A percentile compares a stretch with the other conserved stretches of the same genome.
Conservation (phyloP, 2,329 filamentous ascomycete genomes). For the Paraphoma chrysanthemicola region DNA sequence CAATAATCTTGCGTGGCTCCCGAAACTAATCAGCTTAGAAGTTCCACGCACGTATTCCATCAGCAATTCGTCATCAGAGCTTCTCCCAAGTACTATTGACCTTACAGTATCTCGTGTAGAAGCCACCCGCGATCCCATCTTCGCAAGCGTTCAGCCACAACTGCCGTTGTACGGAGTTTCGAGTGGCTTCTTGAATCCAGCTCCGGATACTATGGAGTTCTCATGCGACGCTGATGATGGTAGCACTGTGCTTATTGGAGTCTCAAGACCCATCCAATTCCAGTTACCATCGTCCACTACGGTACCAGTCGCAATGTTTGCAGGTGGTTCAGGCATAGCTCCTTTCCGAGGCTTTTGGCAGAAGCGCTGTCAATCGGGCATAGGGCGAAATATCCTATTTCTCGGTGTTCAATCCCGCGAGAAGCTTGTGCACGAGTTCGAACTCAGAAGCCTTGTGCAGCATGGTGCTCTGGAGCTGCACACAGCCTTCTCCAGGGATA, state of each 20-base stretch:
- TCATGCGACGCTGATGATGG: conserved; percentile 45
- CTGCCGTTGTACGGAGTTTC: conserved; percentile 55
- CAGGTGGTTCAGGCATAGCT: conserved; percentile 62
- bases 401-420: conserved; percentile 61
- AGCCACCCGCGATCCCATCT: conserved; percentile 16
- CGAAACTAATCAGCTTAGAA: conserved; percentile 57
- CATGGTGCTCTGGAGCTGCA: conserved; percentile 60
- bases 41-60: conserved; percentile 63
- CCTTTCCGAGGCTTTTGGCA: conserved; percentile 64
- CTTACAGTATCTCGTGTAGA: conserved; percentile 60
- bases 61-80: conserved; percentile 57
- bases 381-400: conserved; percentile 59
- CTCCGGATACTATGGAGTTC: conserved; percentile 34
- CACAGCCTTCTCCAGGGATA: conserved; percentile 60
- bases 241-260: conserved; percentile 59
- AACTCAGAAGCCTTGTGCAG: conserved; percentile 56
- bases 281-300: conserved; percentile 59
- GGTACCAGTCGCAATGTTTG: conserved; percentile 61
- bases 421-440: conserved; percentile 60
- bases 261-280: conserved; percentile 60
- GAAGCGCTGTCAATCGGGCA: conserved; percentile 50
- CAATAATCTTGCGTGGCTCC: conserved; percentile 55
- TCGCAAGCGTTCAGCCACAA: conserved; percentile 51
- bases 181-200: conserved; percentile 61
- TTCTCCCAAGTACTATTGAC: conserved; percentile 59